phyloP scores from a whole-genome alignment of 2,329 filamentous ascomycete genomes.

The Hymenoscyphus scutula region DNA sequence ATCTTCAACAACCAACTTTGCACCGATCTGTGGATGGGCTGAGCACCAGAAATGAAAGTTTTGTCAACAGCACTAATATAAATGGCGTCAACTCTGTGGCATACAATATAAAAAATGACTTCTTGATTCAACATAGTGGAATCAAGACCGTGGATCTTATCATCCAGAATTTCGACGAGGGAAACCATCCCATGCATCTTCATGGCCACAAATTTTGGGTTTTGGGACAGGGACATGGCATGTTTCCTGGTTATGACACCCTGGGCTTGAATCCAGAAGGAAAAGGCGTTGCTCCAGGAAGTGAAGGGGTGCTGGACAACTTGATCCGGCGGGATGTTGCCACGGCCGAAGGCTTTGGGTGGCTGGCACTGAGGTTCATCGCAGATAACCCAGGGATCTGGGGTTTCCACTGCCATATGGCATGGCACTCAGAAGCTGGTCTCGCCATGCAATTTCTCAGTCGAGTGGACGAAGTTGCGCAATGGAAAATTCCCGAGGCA shows the following conservation, averaged over 20 bases:
- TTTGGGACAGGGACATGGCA: conserved; percentile 59
- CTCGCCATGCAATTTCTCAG: conserved; percentile 59
- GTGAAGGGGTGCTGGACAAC: conserved; percentile 37
- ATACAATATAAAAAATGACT: conserved; percentile 43
- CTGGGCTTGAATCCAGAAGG: conserved; percentile 40
- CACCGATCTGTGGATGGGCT: conserved; percentile 49
- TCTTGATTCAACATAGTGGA: conserved; percentile 63
- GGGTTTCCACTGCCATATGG: conserved; percentile 58
- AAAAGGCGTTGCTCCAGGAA: conserved; percentile 36
- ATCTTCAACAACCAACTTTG: conserved; percentile 48
- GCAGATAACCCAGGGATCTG: conserved; percentile 58
- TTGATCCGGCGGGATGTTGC: conserved; percentile 52
- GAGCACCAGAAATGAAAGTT: conserved; percentile 43
- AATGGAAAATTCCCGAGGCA: conserved; percentile 44
- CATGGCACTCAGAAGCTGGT: conserved; percentile 57
- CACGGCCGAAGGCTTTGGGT: conserved; percentile 53
- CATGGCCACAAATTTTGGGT: conserved; percentile 76
- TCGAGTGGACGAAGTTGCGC: conserved; percentile 45
- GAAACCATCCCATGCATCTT: conserved; percentile 71
- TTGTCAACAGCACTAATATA: conserved; percentile 42
- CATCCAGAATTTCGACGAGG: conserved; percentile 71
- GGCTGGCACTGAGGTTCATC: conserved; percentile 52
- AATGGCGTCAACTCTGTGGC: conserved; percentile 53
- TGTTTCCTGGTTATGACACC: conserved; percentile 44
- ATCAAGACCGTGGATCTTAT: conserved; percentile 67